phyloP scores from a whole-genome alignment of 352 stramenopile species.

The Globisporangium paddicum region DNA sequence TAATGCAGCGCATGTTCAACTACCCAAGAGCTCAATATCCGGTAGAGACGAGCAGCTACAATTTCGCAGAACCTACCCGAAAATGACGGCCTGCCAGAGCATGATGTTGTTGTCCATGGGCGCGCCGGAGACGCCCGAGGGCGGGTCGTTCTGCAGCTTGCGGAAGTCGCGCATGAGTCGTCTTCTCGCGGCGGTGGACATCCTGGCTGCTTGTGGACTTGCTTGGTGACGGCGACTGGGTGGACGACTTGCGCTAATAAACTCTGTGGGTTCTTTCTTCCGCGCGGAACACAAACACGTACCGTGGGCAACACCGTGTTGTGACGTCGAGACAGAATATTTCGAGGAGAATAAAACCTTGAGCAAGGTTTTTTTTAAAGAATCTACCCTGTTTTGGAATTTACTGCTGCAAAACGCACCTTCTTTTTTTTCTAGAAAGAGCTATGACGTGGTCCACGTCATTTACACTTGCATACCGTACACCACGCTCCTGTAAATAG shows the following conservation, averaged over 20 bases:
- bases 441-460: not conserved
- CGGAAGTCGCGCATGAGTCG: conserved; percentile 97
- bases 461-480: no score
- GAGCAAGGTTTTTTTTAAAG: not conserved
- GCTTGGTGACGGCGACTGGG: not conserved
- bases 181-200: conserved; percentile 94
- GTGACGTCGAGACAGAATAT: not conserved
- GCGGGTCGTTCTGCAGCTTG: conserved; percentile 98
- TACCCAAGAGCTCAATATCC: not conserved
- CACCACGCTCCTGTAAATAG: no score
- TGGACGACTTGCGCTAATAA: conserved; percentile 1
- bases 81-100: conserved; percentile 93
- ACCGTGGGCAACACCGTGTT: not conserved
- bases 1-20: not conserved
- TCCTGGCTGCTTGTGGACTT: conserved; percentile 30
- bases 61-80: conserved; percentile 67
- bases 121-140: conserved; percentile 94
- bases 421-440: conserved; percentile 5
- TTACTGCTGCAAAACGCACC: not conserved
- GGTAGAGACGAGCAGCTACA: not conserved
- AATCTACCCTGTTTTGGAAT: not conserved
- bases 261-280: conserved; percentile 3
- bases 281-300: not conserved
- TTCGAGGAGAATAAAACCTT: not conserved
- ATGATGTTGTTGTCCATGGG: conserved; percentile 99